phyloP scores from a whole-genome alignment of 2,329 filamentous ascomycete genomes.

The Colletotrichum australisinense region DNA sequence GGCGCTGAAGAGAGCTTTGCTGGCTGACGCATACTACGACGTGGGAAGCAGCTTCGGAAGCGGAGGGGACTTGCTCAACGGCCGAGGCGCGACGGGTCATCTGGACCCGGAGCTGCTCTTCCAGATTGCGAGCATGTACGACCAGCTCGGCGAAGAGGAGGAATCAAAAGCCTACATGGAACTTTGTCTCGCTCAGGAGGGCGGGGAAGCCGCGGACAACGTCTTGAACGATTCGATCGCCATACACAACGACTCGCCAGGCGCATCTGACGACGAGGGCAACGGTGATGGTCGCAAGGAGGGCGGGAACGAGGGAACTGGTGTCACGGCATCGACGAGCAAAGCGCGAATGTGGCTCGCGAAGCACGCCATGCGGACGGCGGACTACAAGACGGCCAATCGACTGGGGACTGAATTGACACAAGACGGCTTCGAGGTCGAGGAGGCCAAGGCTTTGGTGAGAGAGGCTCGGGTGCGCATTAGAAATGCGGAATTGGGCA shows the following conservation, averaged over 20 bases:
- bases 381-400: slow-evolving; percentile 81
- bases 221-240: slow-evolving; percentile 61
- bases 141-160: slow-evolving; percentile 79
- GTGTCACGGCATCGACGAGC: slow-evolving; percentile 90
- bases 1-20: slow-evolving; percentile 89
- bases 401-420: slow-evolving; percentile 90
- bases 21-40: slow-evolving; percentile 89
- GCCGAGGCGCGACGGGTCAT: slow-evolving; percentile 64
- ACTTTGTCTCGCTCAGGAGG: slow-evolving; percentile 92
- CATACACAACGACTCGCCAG: slow-evolving; percentile 66
- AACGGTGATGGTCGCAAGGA: slow-evolving; percentile 43
- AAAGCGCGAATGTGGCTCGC: slow-evolving; percentile 96
- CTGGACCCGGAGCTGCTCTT: slow-evolving; percentile 92
- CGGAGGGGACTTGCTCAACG: slow-evolving; percentile 56
- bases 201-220: slow-evolving; percentile 60
- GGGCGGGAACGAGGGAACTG: slow-evolving; percentile 68
- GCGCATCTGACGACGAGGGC: slow-evolving; percentile 47
- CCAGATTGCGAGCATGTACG: slow-evolving; percentile 91
- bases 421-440: slow-evolving; percentile 95
- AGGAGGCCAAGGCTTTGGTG: slow-evolving; percentile 94
- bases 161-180: slow-evolving; percentile 97
- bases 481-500: slow-evolving; percentile 57
- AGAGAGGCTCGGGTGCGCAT: slow-evolving; percentile 85
- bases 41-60: slow-evolving; percentile 66
- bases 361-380: slow-evolving; percentile 78